These are phyloP conservation scores for Neopestalotiopsis sp. DNA, from an alignment of 2,329 filamentous ascomycete genomes.

Conservation along the genomic window DNA sequence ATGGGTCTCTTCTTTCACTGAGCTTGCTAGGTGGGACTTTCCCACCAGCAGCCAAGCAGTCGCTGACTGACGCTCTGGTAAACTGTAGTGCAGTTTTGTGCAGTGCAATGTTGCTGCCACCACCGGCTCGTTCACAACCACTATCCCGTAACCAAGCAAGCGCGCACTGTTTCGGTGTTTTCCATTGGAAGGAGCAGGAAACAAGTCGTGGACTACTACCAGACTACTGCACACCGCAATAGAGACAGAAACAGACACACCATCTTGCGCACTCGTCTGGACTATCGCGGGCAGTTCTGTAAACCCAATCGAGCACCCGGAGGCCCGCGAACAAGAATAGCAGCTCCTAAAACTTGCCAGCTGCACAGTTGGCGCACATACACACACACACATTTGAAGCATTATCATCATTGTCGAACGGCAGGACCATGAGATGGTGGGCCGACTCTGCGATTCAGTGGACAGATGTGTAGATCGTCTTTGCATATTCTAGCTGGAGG, in stretches of 20 bases:
- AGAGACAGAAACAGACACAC: background rate
- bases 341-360: background rate
- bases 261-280: background rate
- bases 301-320: constrained; percentile 3
- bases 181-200: background rate
- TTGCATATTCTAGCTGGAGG: background rate
- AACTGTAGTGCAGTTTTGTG: background rate
- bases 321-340: constrained; percentile 5
- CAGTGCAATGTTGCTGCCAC: background rate
- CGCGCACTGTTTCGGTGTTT: background rate
- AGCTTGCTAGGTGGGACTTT: no score
- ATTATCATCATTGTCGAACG: background rate
- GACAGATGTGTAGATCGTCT: background rate
- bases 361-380: background rate
- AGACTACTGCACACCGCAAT: background rate
- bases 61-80: background rate
- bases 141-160: background rate
- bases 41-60: no score
- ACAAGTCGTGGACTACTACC: background rate
- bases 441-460: constrained; percentile 9
- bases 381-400: no score
- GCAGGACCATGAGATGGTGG: constrained; percentile 16
- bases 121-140: background rate
- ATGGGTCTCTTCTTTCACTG: background rate
- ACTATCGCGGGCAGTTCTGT: background rate